Evolutionary conservation across 116 monocot genomes (phyloP).

Genomic region (Dioscorea cayenensis): DNA sequence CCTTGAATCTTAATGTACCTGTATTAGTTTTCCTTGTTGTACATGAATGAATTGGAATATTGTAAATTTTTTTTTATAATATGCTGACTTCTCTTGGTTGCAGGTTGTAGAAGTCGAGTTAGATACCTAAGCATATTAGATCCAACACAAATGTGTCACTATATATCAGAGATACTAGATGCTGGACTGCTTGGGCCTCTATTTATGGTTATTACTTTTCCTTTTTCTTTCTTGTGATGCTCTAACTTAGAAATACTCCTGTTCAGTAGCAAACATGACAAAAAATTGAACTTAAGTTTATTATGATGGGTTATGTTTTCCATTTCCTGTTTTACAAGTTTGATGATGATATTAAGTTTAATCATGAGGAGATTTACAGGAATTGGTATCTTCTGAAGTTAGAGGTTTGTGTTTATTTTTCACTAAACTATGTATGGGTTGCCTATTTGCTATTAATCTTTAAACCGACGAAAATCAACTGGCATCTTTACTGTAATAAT

Average conservation of each 20-base stretch:
- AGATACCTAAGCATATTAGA: slow-evolving; percentile 61
- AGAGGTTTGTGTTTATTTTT: too few relatives aligned
- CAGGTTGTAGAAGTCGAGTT: slow-evolving; percentile 88
- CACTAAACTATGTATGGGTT: too few relatives aligned
- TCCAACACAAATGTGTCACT: slow-evolving; percentile 73
- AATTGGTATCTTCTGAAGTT: too few relatives aligned
- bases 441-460: too few relatives aligned
- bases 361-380: too few relatives aligned
- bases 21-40: neutral
- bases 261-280: too few relatives aligned
- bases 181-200: slow-evolving; percentile 64
- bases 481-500: too few relatives aligned
- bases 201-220: slow-evolving; percentile 65
- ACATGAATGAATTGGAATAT: neutral
- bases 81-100: neutral
- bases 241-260: neutral
- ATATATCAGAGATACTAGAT: slow-evolving; percentile 79
- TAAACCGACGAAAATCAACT: too few relatives aligned
- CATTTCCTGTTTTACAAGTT: too few relatives aligned
- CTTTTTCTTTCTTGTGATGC: neutral
- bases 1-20: neutral
- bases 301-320: too few relatives aligned
- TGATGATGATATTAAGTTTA: too few relatives aligned
- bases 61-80: neutral
- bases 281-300: too few relatives aligned